Conservation (phyloP, 2,329 filamentous ascomycete genomes). For the Phialemoniopsis sp. region DNA sequence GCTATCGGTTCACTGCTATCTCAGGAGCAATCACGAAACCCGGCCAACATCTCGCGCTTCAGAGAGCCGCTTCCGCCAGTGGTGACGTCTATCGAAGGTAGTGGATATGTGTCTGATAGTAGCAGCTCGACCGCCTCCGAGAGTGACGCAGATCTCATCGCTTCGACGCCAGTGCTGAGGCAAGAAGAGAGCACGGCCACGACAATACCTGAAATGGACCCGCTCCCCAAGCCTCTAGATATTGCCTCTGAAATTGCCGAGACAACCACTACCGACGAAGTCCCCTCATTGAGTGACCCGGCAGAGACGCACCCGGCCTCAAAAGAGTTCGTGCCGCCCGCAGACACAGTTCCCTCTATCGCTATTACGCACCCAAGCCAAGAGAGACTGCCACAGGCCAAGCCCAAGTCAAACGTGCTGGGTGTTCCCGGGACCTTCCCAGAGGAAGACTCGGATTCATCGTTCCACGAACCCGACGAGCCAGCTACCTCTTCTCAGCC, state of each 20-base stretch:
- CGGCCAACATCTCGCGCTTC: constrained; percentile 52
- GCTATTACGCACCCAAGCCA: constrained; percentile 36
- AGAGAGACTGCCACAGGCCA: constrained; percentile 7
- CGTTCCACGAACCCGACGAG: constrained; percentile 3
- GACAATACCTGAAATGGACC: constrained; percentile 8
- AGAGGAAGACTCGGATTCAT: constrained; percentile 24
- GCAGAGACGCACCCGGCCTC: background rate
- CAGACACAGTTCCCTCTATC: constrained; percentile 33
- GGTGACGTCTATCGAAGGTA: constrained; percentile 65
- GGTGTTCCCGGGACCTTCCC: constrained; percentile 60
- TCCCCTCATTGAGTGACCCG: background rate
- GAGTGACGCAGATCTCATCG: constrained; percentile 26
- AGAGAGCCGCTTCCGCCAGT: constrained; percentile 67
- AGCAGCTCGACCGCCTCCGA: constrained; percentile 33
- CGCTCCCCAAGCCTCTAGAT: background rate
- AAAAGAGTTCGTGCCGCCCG: constrained; percentile 5
- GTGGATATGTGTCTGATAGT: constrained; percentile 59
- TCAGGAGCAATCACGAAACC: constrained; percentile 49
- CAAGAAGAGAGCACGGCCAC: constrained; percentile 10
- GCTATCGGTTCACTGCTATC: constrained; percentile 50
- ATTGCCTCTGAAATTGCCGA: background rate
- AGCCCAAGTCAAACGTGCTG: constrained; percentile 24
- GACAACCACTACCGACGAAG: background rate
- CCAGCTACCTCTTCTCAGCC: too few species aligned
- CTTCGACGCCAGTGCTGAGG: constrained; percentile 11